These are phyloP conservation scores for Wolfiporia cocos DNA, from an alignment of 1,284 basidiomycete species.

Conservation along the genomic window DNA sequence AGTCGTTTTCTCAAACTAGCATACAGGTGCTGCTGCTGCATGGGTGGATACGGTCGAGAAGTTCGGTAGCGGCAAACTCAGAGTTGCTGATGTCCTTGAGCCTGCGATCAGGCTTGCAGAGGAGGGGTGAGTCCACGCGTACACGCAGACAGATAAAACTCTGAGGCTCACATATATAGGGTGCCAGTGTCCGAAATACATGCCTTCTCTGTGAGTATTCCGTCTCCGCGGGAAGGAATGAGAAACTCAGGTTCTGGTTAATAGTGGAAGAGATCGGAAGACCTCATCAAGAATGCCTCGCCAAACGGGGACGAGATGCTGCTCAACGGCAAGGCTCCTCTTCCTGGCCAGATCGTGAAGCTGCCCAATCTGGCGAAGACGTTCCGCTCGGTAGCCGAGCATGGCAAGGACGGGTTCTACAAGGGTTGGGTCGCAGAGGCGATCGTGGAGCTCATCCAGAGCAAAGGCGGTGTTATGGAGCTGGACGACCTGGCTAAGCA, in stretches of 20 bases:
- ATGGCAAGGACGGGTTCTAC: constrained; percentile 91
- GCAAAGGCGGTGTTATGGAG: constrained; percentile 86
- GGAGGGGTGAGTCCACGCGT: constrained; percentile 56
- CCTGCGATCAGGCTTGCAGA: constrained; percentile 85
- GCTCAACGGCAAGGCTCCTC: constrained; percentile 73
- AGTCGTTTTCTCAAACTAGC: neutral
- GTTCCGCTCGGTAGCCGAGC: constrained; percentile 72
- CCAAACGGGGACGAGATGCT: constrained; percentile 84
- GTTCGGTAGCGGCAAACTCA: constrained; percentile 81
- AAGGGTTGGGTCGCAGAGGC: constrained; percentile 85
- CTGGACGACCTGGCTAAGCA: constrained; percentile 84
- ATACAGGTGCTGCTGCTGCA: constrained; percentile 83
- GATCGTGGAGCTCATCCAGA: constrained; percentile 81
- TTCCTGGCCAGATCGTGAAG: constrained; percentile 72
- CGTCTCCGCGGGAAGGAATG: neutral
- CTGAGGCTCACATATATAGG: constrained; percentile 27
- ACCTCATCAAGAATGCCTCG: constrained; percentile 75
- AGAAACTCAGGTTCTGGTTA: neutral
- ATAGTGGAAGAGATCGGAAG: constrained; percentile 75
- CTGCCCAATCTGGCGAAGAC: constrained; percentile 81
- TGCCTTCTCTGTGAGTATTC: constrained; percentile 47
- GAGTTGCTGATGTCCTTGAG: constrained; percentile 75
- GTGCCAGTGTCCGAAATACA: constrained; percentile 80
- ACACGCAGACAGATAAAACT: neutral
- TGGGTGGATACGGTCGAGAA: constrained; percentile 87